phyloP scores from a whole-genome alignment of 352 stramenopile genomes.

The Pythium aquatile region DNA sequence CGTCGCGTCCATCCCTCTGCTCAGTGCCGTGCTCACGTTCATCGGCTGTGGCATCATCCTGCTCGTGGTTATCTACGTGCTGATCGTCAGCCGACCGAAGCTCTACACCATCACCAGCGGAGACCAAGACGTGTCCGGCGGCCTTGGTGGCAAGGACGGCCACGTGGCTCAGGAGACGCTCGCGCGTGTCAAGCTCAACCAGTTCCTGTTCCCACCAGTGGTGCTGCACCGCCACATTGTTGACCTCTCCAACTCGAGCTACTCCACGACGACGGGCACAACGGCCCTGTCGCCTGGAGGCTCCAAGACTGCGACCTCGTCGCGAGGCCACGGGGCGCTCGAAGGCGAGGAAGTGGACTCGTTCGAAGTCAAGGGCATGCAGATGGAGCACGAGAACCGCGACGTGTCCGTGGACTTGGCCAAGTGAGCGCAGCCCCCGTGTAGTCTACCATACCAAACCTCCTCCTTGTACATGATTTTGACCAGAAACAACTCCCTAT shows the following conservation, averaged over 20 bases:
- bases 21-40: constrained; percentile 21
- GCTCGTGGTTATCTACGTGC: constrained; percentile 7
- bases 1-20: constrained; percentile 15
- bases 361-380: background rate
- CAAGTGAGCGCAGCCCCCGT: background rate
- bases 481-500: background rate
- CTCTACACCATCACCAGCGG: constrained; percentile 4
- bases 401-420: background rate
- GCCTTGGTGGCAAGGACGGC: background rate
- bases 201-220: constrained; percentile 12
- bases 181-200: constrained; percentile 20
- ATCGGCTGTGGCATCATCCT: constrained; percentile 17
- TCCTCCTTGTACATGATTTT: background rate
- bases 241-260: constrained; percentile 2
- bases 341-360: background rate
- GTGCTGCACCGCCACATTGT: constrained; percentile 16
- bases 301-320: constrained; percentile 1
- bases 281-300: background rate
- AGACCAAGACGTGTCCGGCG: background rate
- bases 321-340: background rate
- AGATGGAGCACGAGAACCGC: background rate
- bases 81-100: constrained; percentile 8
- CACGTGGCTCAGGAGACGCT: constrained; percentile 16
- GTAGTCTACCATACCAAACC: background rate
- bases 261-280: constrained; percentile 3